Evolutionary conservation across 139 green algal genomes (phyloP), one percentile per base, ranked within the genome.

Genomic region (Limnomonas spitsbergensis): DNA sequence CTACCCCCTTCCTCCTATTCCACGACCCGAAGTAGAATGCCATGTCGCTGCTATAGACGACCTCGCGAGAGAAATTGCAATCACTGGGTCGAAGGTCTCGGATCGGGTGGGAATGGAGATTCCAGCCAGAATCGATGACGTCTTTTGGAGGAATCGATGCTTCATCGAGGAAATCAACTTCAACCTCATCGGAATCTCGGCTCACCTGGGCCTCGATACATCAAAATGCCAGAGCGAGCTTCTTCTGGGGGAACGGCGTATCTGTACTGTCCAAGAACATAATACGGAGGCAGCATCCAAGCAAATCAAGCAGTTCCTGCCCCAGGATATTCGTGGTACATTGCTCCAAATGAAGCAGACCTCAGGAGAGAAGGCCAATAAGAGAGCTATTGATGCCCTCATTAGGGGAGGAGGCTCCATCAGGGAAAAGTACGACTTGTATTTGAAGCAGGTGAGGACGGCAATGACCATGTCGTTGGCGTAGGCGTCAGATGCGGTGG

Each of bases 351-450:
- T 66, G 9, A 53, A 69, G 53, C 77, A 79, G 70, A 61, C 4
- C 38, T 47, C 32, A 7, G 66, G 24, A 26, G 66, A 76, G 67
- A 40, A 14, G 29, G 69, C 67, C 4, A 81, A 83, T 73, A 81
- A 78, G 35, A 86, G 79, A 68, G 72, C 78, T 3, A 39, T 87
- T 2, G 82, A 82, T 1, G 82, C 83, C 69, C 70, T 87, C 29
- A 69, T 84, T 1, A 73, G 56, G 38, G 26, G n/a, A 0, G 82
- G 82, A 29, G 82, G 78, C 37, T 80, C 2, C 75, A 82, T 87
- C 38, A 68, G 82, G 2, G 38, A 74, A 4, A 81, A 79, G 74
- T 86, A 70, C 56, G 56, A 70, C 24, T 36, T 70, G 29, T 70
- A 70, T 20, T 20, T 70, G 4, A 24, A 70, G 56, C 56, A 70